phyloP scores from a whole-genome alignment of 306 rosid species.

The Senna tora region DNA sequence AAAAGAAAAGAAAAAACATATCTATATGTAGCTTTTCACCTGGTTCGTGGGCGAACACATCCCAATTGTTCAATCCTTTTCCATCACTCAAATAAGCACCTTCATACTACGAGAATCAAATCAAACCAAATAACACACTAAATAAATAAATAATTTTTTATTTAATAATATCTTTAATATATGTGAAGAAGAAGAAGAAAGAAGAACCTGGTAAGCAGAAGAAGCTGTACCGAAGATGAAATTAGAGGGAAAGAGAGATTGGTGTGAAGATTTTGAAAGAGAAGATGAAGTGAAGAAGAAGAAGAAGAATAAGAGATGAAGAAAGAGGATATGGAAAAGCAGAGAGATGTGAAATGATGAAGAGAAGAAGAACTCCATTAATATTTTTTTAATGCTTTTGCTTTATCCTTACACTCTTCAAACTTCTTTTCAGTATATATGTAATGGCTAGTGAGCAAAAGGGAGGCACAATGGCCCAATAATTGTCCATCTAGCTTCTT shows the following conservation, averaged over 20 bases:
- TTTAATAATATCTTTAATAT: too few relatives aligned
- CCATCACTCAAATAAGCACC: constrained; percentile 69
- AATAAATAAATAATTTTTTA: too few relatives aligned
- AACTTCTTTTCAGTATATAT: too few relatives aligned
- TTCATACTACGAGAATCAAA: constrained; percentile 50
- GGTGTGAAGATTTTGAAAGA: constrained; percentile 10
- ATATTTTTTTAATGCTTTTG: too few relatives aligned
- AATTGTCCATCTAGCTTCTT: too few relatives aligned
- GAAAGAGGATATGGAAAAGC: background rate
- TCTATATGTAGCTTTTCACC: constrained; percentile 49
- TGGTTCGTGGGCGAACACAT: constrained; percentile 56
- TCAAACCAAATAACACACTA: too few relatives aligned
- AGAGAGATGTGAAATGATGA: background rate
- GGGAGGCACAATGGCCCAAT: too few relatives aligned
- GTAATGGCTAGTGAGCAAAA: too few relatives aligned
- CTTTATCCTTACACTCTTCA: background rate
- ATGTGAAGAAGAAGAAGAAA: background rate
- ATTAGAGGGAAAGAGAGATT: constrained; percentile 23
- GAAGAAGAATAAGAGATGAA: background rate
- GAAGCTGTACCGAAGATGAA: constrained; percentile 44
- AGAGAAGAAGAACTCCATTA: too few relatives aligned
- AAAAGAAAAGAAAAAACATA: too few relatives aligned
- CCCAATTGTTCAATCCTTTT: constrained; percentile 65
- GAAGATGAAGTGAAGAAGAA: background rate
- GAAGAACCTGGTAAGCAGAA: constrained; percentile 40